Conservation (phyloP, 2,329 filamentous ascomycete genomes). For the Aureobasidium uvarum region DNA sequence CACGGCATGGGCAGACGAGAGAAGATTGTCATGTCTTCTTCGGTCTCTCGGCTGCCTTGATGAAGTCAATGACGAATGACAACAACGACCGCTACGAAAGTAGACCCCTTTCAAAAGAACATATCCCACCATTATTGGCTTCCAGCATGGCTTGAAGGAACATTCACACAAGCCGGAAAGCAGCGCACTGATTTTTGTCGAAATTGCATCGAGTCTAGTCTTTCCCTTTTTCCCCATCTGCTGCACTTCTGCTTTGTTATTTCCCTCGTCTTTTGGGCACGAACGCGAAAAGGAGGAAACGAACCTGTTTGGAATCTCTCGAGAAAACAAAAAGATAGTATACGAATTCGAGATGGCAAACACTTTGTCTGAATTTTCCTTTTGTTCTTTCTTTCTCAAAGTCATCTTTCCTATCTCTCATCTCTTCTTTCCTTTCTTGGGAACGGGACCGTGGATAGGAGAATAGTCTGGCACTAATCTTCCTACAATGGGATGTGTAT, state of each 20-base stretch:
- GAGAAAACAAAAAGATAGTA: constrained; percentile 21
- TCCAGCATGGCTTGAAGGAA: constrained; percentile 14
- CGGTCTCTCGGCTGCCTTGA: constrained; percentile 28
- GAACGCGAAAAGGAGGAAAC: constrained; percentile 16
- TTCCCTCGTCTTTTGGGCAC: not conserved
- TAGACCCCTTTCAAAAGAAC: constrained; percentile 29
- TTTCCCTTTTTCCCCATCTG: constrained; percentile 7
- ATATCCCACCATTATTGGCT: constrained; percentile 27
- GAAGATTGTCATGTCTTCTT: constrained; percentile 20
- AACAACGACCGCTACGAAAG: constrained; percentile 31
- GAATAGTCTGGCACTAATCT: not conserved
- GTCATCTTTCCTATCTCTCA: not conserved
- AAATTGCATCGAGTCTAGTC: constrained; percentile 23
- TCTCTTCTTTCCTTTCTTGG: constrained; percentile 7
- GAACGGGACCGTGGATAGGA: constrained; percentile 11
- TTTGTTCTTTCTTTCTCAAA: not conserved
- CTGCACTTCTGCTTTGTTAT: constrained; percentile 20
- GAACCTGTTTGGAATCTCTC: constrained; percentile 13
- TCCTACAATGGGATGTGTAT: constrained; percentile 2
- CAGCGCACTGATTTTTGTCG: constrained; percentile 17
- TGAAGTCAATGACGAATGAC: constrained; percentile 32
- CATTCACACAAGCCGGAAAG: constrained; percentile 20
- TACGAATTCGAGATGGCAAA: constrained; percentile 22
- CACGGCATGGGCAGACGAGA: constrained; percentile 27
- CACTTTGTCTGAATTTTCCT: constrained; percentile 1